Base-by-base conservation (phyloP, 2,329 filamentous ascomycete genomes). In the Fusarium coicis region DNA sequence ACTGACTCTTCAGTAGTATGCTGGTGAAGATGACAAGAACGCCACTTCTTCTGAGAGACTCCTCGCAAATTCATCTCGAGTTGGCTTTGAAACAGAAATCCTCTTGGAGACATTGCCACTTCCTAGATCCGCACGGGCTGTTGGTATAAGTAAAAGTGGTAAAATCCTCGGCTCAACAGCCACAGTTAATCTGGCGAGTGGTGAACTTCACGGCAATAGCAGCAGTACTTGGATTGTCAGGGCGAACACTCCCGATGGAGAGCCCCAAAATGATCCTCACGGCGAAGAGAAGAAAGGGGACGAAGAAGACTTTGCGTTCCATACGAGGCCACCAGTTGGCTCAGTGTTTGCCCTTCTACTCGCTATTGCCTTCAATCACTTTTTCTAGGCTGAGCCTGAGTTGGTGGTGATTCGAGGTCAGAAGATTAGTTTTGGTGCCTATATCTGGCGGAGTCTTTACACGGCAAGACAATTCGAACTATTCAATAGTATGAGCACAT, bases 71-170 rank as follows among this genome's bases (percentile, higher is more conserved):
- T 75, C 74, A 16, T 63, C 74, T 21, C 74, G 74, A 37, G 52
- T 55, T 9, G 74, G 74, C 6, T 76, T 76, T 34, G 74, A 76
- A 54, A 76, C 74, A 10, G 53, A 65, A 30, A 75, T 76, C 39
- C 30, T 9, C 4, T 42, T 76, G 9, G 54, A 70, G 19, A 43
- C 49, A 15, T 15, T 32, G 7, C 28, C 55, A 10, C 42, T 63
- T 46, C 62, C 70, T 15, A 58, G 30, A 28, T 74, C 74, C 23
- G 74, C 60, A 36, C 73, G 72, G 53, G 74, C 72, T 32, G 23
- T 65, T 7, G 74, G 70, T 10, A 34, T 76, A 11, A 67, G 64
- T 39, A 67, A 74, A 19, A 62, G 72, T 23, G 70, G 72, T 21
- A 70, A 75, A 32, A 52, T 72, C 6, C 56, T 75, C 11, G 74